Base-by-base conservation (phyloP, 805 yeast species). In the Ogataea degrootiae region DNA sequence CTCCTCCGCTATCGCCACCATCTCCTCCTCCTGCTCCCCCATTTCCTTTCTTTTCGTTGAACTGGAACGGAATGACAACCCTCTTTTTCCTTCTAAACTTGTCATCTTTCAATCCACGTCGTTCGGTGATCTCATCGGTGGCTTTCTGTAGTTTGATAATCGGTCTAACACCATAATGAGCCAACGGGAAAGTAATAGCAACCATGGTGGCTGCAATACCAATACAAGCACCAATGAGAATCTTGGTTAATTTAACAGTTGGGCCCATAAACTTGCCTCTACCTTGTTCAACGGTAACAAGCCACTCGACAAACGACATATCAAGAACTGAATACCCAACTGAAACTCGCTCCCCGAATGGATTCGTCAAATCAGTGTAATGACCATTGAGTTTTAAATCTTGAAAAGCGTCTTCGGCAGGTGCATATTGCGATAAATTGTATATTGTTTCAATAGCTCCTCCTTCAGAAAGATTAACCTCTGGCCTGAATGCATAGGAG, bases 101-200 rank as follows among this genome's bases (percentile, higher is more conserved):
- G 5, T 38, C 41, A 19, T 39, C 42, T 39, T 57, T 55, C 49
- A 64, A 51, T 0, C 69, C 71, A 17, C 70, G 54, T 34, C 75
- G 70, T 42, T 69, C 67, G 5, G 83, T 77, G 29, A 83, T 78
- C 22, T 77, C 78, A 60, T 88, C 96, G 0, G 96, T 87, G 0
- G 96, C 96, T 52, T 81, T 80, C 58, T 86, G 89, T 39, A 90
- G 71, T 48, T 82, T 76, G 39, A 87, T 76, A 48, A 90, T 88
- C 0, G 97, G 97, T 53, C 86, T 68, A 6, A 89, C 91, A 34
- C 91, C 89, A 72, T 82, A 85, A 49, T 87, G 89, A 0, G 96
- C 89, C 45, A 90, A 65, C 5, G 94, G 91, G 62, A 89, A 77
- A 1, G 96, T 87, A n/a, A 87, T 62, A 1, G 87, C 50, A 54